Percentiles rank a stretch among this genome's conserved stretches.
Evolutionary conservation across 2,329 filamentous ascomycete species (phyloP).

Genomic region (Pyrenophora graminea): DNA sequence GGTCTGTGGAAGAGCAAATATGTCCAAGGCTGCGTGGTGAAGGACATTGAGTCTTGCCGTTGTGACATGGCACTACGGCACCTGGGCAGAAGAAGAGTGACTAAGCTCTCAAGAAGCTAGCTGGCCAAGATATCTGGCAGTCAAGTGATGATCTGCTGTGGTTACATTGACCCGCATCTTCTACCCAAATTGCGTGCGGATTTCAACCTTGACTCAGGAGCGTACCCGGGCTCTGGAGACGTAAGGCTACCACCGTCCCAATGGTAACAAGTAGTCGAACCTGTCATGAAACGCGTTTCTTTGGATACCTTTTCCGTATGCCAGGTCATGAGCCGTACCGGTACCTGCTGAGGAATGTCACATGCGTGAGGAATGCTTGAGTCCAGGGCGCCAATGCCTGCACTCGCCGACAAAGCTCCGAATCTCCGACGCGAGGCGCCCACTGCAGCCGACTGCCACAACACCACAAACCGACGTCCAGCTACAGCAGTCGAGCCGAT

Average conservation of each 20-base stretch:
- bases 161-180: background rate
- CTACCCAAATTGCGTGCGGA: too few species aligned
- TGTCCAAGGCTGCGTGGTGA: too few species aligned
- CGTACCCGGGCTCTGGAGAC: background rate
- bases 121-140: background rate
- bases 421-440: background rate
- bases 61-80: background rate
- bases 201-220: too few species aligned
- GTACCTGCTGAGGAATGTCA: background rate
- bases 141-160: background rate
- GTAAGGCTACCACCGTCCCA: background rate
- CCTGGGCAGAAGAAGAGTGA: background rate
- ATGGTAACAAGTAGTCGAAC: too few species aligned
- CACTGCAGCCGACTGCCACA: background rate
- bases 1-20: too few species aligned
- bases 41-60: background rate
- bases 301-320: too few species aligned
- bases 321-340: background rate
- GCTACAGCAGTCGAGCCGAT: background rate
- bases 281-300: too few species aligned
- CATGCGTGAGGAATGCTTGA: background rate
- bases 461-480: slow-evolving; percentile 1
- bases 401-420: background rate
- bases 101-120: background rate
- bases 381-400: background rate